Evolutionary conservation across 2,329 filamentous ascomycete species (phyloP).

Genomic region (Chaetoscypha palmicola): DNA sequence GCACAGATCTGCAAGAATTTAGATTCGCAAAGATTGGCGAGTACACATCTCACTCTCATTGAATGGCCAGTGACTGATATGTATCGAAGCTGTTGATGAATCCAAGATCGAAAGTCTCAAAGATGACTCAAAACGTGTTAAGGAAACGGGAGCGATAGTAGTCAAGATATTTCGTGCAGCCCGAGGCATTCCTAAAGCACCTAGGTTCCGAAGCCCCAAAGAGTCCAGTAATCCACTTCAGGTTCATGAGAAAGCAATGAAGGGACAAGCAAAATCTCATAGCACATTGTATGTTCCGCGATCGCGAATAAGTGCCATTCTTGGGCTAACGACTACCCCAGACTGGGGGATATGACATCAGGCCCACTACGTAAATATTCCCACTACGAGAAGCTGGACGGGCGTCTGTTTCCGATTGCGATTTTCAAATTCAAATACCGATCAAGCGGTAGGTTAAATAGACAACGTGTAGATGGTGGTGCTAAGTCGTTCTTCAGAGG

Average conservation of each 20-base stretch:
- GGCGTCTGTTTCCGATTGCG: slow-evolving; percentile 13
- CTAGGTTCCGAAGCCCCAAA: background rate
- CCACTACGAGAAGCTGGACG: too few species aligned
- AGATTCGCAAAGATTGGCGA: slow-evolving; percentile 12
- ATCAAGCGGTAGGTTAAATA: slow-evolving; percentile 16
- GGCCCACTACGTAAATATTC: too few species aligned
- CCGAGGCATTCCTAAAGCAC: background rate
- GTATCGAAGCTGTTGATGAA: slow-evolving; percentile 4
- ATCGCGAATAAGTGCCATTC: too few species aligned
- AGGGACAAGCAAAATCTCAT: slow-evolving; percentile 16
- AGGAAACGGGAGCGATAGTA: slow-evolving; percentile 9
- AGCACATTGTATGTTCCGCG: slow-evolving; percentile 5
- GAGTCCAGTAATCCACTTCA: background rate
- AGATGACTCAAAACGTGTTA: slow-evolving; percentile 6
- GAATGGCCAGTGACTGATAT: background rate
- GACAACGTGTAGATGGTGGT: too few species aligned
- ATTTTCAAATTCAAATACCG: slow-evolving; percentile 26
- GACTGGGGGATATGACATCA: too few species aligned
- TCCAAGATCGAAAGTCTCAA: slow-evolving; percentile 2
- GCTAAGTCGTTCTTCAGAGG: too few species aligned
- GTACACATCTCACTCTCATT: background rate
- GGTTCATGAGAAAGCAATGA: slow-evolving; percentile 16
- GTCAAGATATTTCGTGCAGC: slow-evolving; percentile 5
- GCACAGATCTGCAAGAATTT: background rate
- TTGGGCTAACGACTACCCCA: too few species aligned